Evolutionary conservation across 371 early-diverging fungal genomes (phyloP), one percentile per base, ranked within the genome.

Genomic region (Syncephalastrum monosporum): DNA sequence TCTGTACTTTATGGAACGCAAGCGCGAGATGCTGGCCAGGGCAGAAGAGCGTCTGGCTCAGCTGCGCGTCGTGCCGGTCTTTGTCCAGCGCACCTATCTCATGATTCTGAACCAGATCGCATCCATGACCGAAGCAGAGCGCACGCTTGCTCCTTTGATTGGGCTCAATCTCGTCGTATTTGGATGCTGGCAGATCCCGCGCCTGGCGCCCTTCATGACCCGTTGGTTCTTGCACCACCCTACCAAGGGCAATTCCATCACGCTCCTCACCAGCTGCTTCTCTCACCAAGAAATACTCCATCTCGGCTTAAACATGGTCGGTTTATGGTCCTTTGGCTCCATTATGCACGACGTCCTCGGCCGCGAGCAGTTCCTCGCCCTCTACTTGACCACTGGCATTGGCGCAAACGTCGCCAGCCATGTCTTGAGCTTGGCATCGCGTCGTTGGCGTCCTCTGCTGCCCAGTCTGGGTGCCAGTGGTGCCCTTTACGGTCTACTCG

Each of bases 401-500:
- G 57, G 77, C 1, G 82, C 91, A 0, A 82, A 84, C 46, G 66
- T 89, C 3, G 79, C 74, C 5, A 87, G 85, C 47, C 92, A 92
- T 67, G 53, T 76, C 1, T 58, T 71, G 8, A 75, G 81, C 10
- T 52, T 86, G 24, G 69, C 68, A 1, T 62, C 82, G 19, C 68
- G 80, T 17, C 63, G 76, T 14, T 67, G 72, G 8, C 60, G 74
- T 21, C 64, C 77, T 0, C 68, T 91, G 25, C 49, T 84, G 46
- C 90, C 90, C 2, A 78, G 82, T 13, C 71, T 92, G 7, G 93
- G 93, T 23, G 93, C 93, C 41, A 86, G 87, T 53, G 92, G 93
- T 8, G 91, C 90, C 3, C 72, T 93, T 29, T 92, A 87, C 56
- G 82, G 85, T 13, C 74, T 86, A 19, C 47, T 91, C 17, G 81